Base-by-base conservation (phyloP, 2,329 filamentous ascomycete genomes). In the Claviceps africana region DNA sequence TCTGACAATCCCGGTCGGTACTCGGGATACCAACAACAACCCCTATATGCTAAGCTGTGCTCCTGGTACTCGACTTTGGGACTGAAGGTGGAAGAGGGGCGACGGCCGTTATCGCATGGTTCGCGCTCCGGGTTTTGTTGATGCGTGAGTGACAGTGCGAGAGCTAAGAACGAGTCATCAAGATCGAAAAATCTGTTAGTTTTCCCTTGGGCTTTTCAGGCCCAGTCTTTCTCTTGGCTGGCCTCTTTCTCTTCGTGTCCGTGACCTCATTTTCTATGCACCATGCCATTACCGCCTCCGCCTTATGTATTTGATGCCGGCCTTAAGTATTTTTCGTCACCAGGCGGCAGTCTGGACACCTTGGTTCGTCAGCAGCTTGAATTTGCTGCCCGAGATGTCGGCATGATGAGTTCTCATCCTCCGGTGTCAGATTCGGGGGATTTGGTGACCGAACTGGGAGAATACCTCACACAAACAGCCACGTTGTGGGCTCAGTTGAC, bases 391-490 rank as follows among this genome's bases (percentile, higher is more conserved):
- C 57, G 48, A 25, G 57, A 63, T 15, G 47, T 63, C 30, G 58
- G 59, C 50, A 57, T 53, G 40, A 51, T 48, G n/a, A 51, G 57
- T 48, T 51, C 48, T n/a, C 56, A 54, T 44, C 54, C 51, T 37
- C 53, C 48, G 11, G 44, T 44, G 28, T 53, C 50, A n/a, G 55
- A 59, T 44, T 55, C 60, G 15, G 58, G 60, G 15, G 64, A 62
- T 42, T 52, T 69, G 49, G 60, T 67, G 43, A 57, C 56, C 33
- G 65, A 68, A 35, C 61, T 68, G 53, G 67, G 67, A 33, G 66
- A 69, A 25, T 69, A 69, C 53, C 55, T 69, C 25, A 58, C 60
- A 31, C 64, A 62, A 28, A 65, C 63, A n/a, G 64, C 67, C 22
- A 51, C 60, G 39, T 57, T 68, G 52, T 67, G 61, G 62, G 59